Percentiles rank a stretch among this genome's conserved stretches.
These are phyloP conservation scores for Ustilago vetiveriae DNA, from an alignment of 1,284 basidiomycete genomes.

Conservation along the genomic window DNA sequence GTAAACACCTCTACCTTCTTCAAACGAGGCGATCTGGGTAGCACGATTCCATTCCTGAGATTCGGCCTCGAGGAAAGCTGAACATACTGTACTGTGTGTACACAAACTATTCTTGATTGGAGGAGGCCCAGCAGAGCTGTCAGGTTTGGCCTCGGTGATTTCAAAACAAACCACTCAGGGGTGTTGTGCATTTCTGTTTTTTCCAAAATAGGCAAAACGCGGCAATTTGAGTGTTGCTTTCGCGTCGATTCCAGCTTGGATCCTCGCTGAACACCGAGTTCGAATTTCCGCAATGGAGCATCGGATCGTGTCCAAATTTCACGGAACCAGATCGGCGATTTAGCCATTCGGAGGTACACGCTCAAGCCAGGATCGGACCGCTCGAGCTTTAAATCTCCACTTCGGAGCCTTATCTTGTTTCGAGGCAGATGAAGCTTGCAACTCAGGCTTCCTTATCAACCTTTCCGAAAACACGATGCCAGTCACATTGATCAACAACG, in stretches of 20 bases:
- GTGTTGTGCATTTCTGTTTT: conserved; percentile 5
- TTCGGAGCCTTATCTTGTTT: background rate
- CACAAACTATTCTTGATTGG: no score
- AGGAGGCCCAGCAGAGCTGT: no score
- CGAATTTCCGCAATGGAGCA: background rate
- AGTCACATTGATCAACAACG: conserved; percentile 29
- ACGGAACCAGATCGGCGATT: background rate
- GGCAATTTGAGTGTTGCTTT: background rate
- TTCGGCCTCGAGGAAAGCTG: no score
- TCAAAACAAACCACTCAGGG: conserved; percentile 29
- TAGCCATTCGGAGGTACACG: no score
- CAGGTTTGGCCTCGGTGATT: conserved; percentile 20
- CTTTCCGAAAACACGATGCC: conserved; percentile 36
- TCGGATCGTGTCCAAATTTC: background rate
- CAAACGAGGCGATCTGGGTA: no score
- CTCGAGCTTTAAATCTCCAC: no score
- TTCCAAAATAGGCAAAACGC: conserved; percentile 4
- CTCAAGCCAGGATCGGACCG: no score
- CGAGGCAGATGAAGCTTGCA: background rate
- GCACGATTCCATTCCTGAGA: no score
- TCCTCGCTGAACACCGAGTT: background rate
- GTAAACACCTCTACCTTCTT: background rate
- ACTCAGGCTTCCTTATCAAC: background rate
- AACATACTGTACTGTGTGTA: no score
- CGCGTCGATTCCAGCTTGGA: conserved; percentile 1